phyloP scores from a whole-genome alignment of 2,329 filamentous ascomycete species.

The Alternaria brassicae region DNA sequence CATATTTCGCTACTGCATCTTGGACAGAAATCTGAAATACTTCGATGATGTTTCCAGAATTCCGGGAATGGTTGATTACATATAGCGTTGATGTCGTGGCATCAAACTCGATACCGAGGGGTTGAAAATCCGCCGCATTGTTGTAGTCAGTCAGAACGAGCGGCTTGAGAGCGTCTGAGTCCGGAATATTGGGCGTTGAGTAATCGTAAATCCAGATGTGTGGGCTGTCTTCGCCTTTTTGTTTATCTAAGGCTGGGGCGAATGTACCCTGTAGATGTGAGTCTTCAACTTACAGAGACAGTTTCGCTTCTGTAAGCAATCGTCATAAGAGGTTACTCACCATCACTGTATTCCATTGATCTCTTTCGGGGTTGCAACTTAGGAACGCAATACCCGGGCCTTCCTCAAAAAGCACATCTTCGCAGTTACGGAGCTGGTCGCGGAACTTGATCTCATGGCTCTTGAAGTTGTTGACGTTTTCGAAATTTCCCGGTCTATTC shows the following conservation, averaged over 20 bases:
- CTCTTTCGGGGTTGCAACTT: slow-evolving; percentile 54
- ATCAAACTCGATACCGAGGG: slow-evolving; percentile 52
- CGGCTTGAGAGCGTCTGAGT: slow-evolving; percentile 28
- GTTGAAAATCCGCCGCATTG: slow-evolving; percentile 49
- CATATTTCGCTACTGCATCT: slow-evolving; percentile 34
- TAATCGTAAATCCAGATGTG: slow-evolving; percentile 53
- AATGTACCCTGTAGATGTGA: slow-evolving; percentile 39
- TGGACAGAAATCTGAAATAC: slow-evolving; percentile 44
- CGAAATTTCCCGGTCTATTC: slow-evolving; percentile 32
- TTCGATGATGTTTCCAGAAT: slow-evolving; percentile 35
- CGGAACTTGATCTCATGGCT: slow-evolving; percentile 44
- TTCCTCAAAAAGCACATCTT: slow-evolving; percentile 53
- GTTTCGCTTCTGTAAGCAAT: background rate
- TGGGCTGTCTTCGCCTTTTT: slow-evolving; percentile 27
- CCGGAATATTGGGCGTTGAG: slow-evolving; percentile 26
- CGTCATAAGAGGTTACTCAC: slow-evolving; percentile 31
- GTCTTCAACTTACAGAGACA: background rate
- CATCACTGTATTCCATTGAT: slow-evolving; percentile 57
- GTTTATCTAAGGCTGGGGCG: slow-evolving; percentile 16
- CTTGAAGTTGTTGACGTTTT: slow-evolving; percentile 33
- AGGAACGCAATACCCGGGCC: slow-evolving; percentile 49
- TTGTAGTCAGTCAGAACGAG: slow-evolving; percentile 38
- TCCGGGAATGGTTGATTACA: slow-evolving; percentile 51
- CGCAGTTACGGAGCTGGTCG: slow-evolving; percentile 52
- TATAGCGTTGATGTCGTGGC: slow-evolving; percentile 46